Conservation (phyloP, 148 eudicot species). For the Fagopyrum tataricum region DNA sequence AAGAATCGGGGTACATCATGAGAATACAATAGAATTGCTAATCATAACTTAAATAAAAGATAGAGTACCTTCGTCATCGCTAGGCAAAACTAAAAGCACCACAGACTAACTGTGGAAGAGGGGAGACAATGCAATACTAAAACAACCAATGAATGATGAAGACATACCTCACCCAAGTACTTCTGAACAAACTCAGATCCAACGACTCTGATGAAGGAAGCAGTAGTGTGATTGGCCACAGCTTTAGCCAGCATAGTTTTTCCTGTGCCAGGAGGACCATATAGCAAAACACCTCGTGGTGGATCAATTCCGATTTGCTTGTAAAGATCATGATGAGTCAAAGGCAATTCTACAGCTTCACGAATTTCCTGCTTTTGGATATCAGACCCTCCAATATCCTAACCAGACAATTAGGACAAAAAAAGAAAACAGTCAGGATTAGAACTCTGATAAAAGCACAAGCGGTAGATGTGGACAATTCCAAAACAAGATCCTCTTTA, state of each 20-base stretch:
- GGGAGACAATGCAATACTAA: background rate
- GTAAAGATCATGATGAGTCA: conserved; percentile 25
- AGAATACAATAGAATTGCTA: background rate
- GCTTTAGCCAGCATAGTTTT: conserved; percentile 54
- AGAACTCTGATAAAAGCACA: background rate
- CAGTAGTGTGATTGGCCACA: conserved; percentile 90
- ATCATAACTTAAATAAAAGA: background rate
- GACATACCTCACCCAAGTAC: conserved; percentile 82
- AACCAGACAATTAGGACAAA: conserved; percentile 7
- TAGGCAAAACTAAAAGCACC: conserved; percentile 5
- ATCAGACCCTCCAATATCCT: conserved; percentile 98
- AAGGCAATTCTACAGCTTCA: conserved; percentile 30
- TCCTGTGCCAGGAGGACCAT: conserved; percentile 19
- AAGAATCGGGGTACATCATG: background rate
- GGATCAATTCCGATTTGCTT: conserved; percentile 26
- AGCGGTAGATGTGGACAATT: background rate
- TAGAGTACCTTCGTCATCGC: background rate
- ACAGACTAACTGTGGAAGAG: background rate
- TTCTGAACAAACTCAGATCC: conserved; percentile 97
- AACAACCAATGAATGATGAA: conserved; percentile 12
- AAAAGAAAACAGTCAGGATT: conserved; percentile 8
- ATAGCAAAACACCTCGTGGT: conserved; percentile 22
- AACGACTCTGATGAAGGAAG: conserved; percentile 89
- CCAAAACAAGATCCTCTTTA: background rate
- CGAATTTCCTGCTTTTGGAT: conserved; percentile 96